These are phyloP conservation scores for Atkinsonella texensis DNA, from an alignment of 2,329 filamentous ascomycete genomes.

Conservation along the genomic window DNA sequence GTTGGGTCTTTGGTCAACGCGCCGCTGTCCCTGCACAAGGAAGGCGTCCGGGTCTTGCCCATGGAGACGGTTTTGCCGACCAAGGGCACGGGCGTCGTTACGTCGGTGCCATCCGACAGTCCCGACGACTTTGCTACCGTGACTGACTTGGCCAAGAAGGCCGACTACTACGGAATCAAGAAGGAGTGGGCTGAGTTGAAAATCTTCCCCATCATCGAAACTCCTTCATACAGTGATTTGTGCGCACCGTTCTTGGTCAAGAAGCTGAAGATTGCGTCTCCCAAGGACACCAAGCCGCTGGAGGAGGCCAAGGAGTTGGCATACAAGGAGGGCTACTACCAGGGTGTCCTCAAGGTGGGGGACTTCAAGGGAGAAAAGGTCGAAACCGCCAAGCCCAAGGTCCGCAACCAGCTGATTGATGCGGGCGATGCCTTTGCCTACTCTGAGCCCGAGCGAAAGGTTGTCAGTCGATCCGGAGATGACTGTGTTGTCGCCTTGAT, in stretches of 20 bases:
- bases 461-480: constrained; percentile 79
- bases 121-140: constrained; percentile 88
- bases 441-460: constrained; percentile 82
- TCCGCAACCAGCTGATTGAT: constrained; percentile 66
- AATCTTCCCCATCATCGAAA: constrained; percentile 79
- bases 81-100: constrained; percentile 95
- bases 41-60: constrained; percentile 77
- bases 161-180: constrained; percentile 90
- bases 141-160: constrained; percentile 81
- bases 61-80: constrained; percentile 89
- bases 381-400: constrained; percentile 74
- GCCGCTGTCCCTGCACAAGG: constrained; percentile 73
- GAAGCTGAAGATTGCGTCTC: constrained; percentile 90
- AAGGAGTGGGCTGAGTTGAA: constrained; percentile 93
- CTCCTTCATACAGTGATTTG: constrained; percentile 75
- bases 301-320: constrained; percentile 91
- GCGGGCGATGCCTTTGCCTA: constrained; percentile 77
- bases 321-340: constrained; percentile 97
- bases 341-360: constrained; percentile 78
- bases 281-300: constrained; percentile 82
- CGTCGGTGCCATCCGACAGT: constrained; percentile 88
- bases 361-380: constrained; percentile 83
- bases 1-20: constrained; percentile 84
- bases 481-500: constrained; percentile 88
- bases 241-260: constrained; percentile 76